Conservation (phyloP, 1,284 basidiomycete species). For the Taiwanofungus camphoratus region DNA sequence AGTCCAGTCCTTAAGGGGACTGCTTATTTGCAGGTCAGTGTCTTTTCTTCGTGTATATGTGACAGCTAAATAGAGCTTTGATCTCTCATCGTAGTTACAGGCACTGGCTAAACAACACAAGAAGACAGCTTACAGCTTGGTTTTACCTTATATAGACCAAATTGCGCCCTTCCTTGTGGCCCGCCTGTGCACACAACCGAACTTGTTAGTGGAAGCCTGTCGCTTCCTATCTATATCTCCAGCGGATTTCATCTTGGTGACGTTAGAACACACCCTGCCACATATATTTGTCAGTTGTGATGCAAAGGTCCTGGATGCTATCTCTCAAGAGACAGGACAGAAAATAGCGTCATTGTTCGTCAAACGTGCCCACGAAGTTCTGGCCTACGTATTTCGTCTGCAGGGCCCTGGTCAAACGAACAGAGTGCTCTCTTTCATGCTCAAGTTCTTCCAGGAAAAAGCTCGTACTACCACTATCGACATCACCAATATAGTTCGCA, state of each 20-base stretch:
- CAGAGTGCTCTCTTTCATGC: constrained; percentile 57
- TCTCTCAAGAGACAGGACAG: constrained; percentile 41
- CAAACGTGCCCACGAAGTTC: constrained; percentile 55
- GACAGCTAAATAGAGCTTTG: not conserved
- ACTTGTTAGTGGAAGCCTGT: constrained; percentile 55
- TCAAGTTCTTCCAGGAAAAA: constrained; percentile 41
- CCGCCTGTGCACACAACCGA: constrained; percentile 54
- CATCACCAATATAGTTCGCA: constrained; percentile 51
- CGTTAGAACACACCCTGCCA: constrained; percentile 65
- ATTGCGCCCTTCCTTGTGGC: constrained; percentile 66
- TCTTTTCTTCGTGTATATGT: not conserved
- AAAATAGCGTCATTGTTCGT: constrained; percentile 55
- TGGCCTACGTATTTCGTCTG: constrained; percentile 69
- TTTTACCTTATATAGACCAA: constrained; percentile 65
- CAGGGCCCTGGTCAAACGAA: constrained; percentile 46
- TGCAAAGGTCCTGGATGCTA: constrained; percentile 32
- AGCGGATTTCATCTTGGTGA: constrained; percentile 63
- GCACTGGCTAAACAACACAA: constrained; percentile 50
- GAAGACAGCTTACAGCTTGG: constrained; percentile 64
- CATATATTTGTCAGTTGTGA: constrained; percentile 64
- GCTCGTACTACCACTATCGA: constrained; percentile 37
- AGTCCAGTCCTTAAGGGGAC: constrained; percentile 66
- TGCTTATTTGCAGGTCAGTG: constrained; percentile 63
- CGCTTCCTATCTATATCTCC: constrained; percentile 52
- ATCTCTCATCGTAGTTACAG: constrained; percentile 44